Conservation (phyloP, 345 rosid species). For the Populus davidiana region DNA sequence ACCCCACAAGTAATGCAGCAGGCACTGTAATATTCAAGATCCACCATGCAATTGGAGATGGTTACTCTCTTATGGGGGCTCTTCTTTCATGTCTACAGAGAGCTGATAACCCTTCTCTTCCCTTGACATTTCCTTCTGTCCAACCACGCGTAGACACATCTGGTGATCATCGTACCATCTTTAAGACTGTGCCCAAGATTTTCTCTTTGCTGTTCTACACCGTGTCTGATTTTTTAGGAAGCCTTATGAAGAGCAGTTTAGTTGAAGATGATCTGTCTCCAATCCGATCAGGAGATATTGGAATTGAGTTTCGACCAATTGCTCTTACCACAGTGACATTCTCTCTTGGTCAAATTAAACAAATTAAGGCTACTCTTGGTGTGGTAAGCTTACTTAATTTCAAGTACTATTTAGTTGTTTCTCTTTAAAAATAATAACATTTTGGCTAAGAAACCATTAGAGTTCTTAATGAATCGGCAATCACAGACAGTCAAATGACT, state of each 20-base stretch:
- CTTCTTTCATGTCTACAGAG: slow-evolving; percentile 51
- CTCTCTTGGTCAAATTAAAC: slow-evolving; percentile 34
- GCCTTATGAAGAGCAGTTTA: slow-evolving; percentile 37
- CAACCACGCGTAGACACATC: not conserved
- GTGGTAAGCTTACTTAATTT: slow-evolving; percentile 12
- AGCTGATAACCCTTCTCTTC: slow-evolving; percentile 42
- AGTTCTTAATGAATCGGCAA: too few species aligned
- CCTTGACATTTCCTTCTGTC: slow-evolving; percentile 36
- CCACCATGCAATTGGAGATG: slow-evolving; percentile 59
- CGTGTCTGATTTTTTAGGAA: slow-evolving; percentile 32
- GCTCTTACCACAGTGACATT: slow-evolving; percentile 21
- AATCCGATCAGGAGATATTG: slow-evolving; percentile 34
- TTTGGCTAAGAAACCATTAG: too few species aligned
- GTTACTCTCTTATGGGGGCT: slow-evolving; percentile 53
- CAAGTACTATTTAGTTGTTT: too few species aligned
- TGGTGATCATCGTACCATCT: not conserved
- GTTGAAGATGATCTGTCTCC: slow-evolving; percentile 34
- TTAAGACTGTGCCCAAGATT: not conserved
- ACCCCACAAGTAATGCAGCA: slow-evolving; percentile 39
- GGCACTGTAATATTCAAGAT: slow-evolving; percentile 43
- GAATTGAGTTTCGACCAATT: slow-evolving; percentile 37
- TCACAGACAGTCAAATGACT: too few species aligned
- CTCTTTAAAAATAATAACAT: too few species aligned
- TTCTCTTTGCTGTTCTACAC: slow-evolving; percentile 23
- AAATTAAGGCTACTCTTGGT: slow-evolving; percentile 36